Percentiles rank a stretch among this genome's conserved stretches.
phyloP scores from a whole-genome alignment of 1,139 yeast species.

The Blastobotrys persicus region DNA sequence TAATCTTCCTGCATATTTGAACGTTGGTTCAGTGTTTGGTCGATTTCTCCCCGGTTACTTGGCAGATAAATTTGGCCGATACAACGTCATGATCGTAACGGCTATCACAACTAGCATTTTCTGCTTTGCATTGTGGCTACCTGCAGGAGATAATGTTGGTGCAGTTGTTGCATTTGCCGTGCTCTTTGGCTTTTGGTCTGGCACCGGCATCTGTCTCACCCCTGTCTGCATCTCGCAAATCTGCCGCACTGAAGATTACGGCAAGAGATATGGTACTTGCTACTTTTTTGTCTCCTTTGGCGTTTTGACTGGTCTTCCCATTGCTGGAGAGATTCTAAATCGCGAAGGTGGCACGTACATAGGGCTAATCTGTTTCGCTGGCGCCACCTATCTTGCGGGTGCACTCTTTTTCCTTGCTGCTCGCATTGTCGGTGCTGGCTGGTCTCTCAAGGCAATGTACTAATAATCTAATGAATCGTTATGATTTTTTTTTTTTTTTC shows the following conservation, averaged over 20 bases:
- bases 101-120: slow-evolving; percentile 39
- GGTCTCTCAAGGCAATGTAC: slow-evolving; percentile 23
- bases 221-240: slow-evolving; percentile 54
- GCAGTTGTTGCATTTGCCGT: slow-evolving; percentile 49
- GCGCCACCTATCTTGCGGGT: slow-evolving; percentile 31
- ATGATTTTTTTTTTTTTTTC: no score
- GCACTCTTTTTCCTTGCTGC: slow-evolving; percentile 28
- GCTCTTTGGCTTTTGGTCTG: slow-evolving; percentile 54
- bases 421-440: slow-evolving; percentile 30
- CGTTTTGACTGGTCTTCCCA: slow-evolving; percentile 52
- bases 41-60: slow-evolving; percentile 48
- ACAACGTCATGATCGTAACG: slow-evolving; percentile 50
- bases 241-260: slow-evolving; percentile 61
- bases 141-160: slow-evolving; percentile 46
- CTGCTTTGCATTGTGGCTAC: slow-evolving; percentile 49
- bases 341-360: slow-evolving; percentile 28
- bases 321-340: slow-evolving; percentile 48
- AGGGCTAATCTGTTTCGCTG: slow-evolving; percentile 36
- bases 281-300: slow-evolving; percentile 63
- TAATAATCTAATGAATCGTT: slow-evolving; percentile 6
- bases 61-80: slow-evolving; percentile 51
- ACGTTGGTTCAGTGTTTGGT: slow-evolving; percentile 49
- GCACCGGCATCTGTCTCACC: slow-evolving; percentile 47
- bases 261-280: slow-evolving; percentile 67
- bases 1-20: slow-evolving; percentile 44